These are phyloP conservation scores for Mariannaea sp. DNA, from an alignment of 2,329 filamentous ascomycete species.

Conservation along the genomic window DNA sequence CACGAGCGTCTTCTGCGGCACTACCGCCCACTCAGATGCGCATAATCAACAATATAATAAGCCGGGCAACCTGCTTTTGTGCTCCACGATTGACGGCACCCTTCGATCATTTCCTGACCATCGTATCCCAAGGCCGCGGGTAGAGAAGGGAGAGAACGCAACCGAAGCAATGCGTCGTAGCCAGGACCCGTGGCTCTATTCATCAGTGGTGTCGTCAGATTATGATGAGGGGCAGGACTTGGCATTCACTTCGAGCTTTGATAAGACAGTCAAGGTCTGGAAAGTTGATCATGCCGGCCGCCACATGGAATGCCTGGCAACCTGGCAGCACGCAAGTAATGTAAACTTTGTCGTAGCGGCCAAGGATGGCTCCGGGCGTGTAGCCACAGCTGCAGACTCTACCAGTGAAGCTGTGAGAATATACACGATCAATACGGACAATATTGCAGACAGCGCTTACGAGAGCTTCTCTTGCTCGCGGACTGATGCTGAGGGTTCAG, in stretches of 20 bases:
- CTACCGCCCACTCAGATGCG: constrained; percentile 64
- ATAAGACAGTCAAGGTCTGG: constrained; percentile 66
- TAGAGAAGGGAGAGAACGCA: constrained; percentile 60
- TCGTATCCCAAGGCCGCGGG: constrained; percentile 58
- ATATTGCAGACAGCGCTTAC: constrained; percentile 46
- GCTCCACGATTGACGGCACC: constrained; percentile 50
- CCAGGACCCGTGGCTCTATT: constrained; percentile 67
- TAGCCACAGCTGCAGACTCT: constrained; percentile 65
- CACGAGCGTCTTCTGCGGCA: constrained; percentile 63
- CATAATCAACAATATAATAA: constrained; percentile 71
- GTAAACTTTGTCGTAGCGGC: constrained; percentile 67
- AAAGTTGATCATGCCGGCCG: constrained; percentile 44
- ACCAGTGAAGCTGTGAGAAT: constrained; percentile 59
- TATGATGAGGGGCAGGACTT: constrained; percentile 52
- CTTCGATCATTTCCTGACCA: constrained; percentile 61
- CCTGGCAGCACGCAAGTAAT: constrained; percentile 61
- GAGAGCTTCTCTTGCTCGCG: constrained; percentile 49
- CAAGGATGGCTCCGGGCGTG: constrained; percentile 51
- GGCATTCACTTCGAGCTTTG: constrained; percentile 65
- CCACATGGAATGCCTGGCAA: constrained; percentile 49
- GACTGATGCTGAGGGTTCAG: constrained; percentile 41
- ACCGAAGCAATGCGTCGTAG: constrained; percentile 60
- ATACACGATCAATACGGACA: constrained; percentile 51
- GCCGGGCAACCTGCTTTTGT: constrained; percentile 64
- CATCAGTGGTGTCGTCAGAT: constrained; percentile 66